These are phyloP conservation scores for Cyclotella choctawhatcheeana DNA, from an alignment of 108 stramenopile genomes.

Conservation along the genomic window DNA sequence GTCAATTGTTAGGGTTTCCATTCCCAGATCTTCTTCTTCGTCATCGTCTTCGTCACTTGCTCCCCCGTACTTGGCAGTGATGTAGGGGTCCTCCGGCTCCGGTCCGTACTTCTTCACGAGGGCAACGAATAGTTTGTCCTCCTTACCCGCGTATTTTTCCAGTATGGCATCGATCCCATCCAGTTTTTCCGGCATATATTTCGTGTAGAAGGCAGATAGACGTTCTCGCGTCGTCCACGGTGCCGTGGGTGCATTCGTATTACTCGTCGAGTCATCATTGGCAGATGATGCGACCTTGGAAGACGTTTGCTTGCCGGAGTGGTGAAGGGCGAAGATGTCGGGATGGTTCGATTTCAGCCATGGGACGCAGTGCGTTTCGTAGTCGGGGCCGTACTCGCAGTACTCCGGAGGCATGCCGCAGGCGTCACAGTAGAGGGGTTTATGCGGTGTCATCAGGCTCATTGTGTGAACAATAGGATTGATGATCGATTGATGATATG, in stretches of 20 bases:
- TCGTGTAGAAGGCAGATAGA: constrained; percentile 79
- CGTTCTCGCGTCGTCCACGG: constrained; percentile 87
- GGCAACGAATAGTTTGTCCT: constrained; percentile 88
- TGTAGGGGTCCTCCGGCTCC: constrained; percentile 88
- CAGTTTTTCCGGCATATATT: constrained; percentile 88
- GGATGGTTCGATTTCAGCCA: constrained; percentile 80
- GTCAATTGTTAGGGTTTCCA: constrained; percentile 37
- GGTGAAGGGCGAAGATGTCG: constrained; percentile 50
- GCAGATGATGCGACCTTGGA: background rate
- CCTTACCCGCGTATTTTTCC: constrained; percentile 89
- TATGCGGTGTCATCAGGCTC: background rate
- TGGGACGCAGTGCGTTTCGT: constrained; percentile 80
- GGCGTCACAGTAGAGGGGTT: constrained; percentile 86
- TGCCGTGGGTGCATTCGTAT: constrained; percentile 41
- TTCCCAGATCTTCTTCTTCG: constrained; percentile 42
- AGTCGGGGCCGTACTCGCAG: constrained; percentile 95
- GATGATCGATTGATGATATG: too few relatives aligned
- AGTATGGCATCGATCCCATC: constrained; percentile 70
- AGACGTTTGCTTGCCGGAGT: constrained; percentile 15
- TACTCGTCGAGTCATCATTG: background rate
- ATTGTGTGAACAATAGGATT: too few relatives aligned
- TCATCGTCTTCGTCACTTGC: constrained; percentile 65
- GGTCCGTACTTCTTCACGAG: constrained; percentile 89
- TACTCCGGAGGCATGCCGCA: constrained; percentile 98
- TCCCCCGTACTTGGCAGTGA: constrained; percentile 56